A percentile compares a stretch with the other conserved stretches of the same genome.
phyloP scores from a whole-genome alignment of 2,329 filamentous ascomycete species.

The Falciphora oryzae region DNA sequence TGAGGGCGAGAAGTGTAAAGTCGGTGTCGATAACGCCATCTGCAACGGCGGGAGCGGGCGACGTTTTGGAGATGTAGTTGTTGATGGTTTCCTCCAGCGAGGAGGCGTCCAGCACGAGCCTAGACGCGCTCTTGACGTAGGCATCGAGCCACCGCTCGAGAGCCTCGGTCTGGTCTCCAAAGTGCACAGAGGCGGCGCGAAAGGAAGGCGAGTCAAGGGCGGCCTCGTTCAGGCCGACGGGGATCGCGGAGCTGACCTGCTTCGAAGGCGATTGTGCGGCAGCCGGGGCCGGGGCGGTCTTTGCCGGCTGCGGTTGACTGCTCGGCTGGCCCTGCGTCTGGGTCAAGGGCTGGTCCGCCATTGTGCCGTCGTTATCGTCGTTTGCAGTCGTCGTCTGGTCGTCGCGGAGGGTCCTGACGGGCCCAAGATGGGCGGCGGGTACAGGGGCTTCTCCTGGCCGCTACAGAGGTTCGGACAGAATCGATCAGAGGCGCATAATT shows the following conservation, averaged over 20 bases:
- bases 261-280: slow-evolving; percentile 14
- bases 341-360: slow-evolving; percentile 6
- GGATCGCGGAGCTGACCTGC: slow-evolving; percentile 42
- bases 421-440: too few species aligned
- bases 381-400: not conserved
- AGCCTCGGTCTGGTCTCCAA: slow-evolving; percentile 83
- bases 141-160: slow-evolving; percentile 86
- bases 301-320: not conserved
- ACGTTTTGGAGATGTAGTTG: slow-evolving; percentile 66
- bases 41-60: slow-evolving; percentile 67
- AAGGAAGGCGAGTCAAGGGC: slow-evolving; percentile 95
- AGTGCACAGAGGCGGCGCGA: slow-evolving; percentile 78
- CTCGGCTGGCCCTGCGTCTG: not conserved
- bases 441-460: not conserved
- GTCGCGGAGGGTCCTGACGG: not conserved
- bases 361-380: not conserved
- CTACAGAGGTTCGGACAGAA: not conserved
- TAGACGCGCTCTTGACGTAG: slow-evolving; percentile 48
- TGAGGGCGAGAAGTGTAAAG: slow-evolving; percentile 83
- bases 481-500: not conserved
- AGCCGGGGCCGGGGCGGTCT: slow-evolving; percentile 4
- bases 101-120: slow-evolving; percentile 56
- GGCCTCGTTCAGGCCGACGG: slow-evolving; percentile 88
- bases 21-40: slow-evolving; percentile 87
- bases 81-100: slow-evolving; percentile 76